A percentile compares a stretch with the other conserved stretches of the same genome.
These are phyloP conservation scores for Teunomyces cretensis DNA, from an alignment of 805 yeast genomes.

Conservation along the genomic window DNA sequence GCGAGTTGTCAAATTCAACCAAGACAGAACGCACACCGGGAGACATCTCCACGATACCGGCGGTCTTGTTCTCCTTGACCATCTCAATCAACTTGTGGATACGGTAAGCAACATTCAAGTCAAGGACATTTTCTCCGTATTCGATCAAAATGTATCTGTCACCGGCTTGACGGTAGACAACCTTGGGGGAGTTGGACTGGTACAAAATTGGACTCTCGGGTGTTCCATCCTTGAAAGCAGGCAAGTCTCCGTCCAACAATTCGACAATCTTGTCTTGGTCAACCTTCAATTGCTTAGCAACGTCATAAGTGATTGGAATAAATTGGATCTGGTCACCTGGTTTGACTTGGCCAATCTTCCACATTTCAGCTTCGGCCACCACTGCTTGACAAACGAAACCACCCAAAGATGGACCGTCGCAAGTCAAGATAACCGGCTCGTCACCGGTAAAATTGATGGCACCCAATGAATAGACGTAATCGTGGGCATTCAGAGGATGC, in stretches of 20 bases:
- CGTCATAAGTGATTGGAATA: constrained; percentile 68
- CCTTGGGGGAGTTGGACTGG: constrained; percentile 58
- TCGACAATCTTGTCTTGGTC: constrained; percentile 59
- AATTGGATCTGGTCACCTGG: constrained; percentile 88
- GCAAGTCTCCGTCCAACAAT: constrained; percentile 43
- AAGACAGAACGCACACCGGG: constrained; percentile 95
- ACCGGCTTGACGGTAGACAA: constrained; percentile 94
- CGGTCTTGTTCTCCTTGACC: constrained; percentile 62
- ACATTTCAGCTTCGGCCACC: constrained; percentile 92
- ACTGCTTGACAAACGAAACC: constrained; percentile 98
- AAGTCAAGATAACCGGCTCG: constrained; percentile 94
- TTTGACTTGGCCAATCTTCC: constrained; percentile 97
- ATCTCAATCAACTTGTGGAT: constrained; percentile 77
- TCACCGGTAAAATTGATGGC: constrained; percentile 98
- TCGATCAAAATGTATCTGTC: constrained; percentile 90
- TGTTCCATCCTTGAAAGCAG: constrained; percentile 24
- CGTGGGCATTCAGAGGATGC: constrained; percentile 98
- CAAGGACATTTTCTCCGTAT: constrained; percentile 87
- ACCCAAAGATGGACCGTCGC: constrained; percentile 97
- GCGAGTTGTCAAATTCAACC: constrained; percentile 72
- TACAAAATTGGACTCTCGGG: constrained; percentile 73
- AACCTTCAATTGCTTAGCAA: constrained; percentile 63
- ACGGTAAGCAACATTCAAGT: constrained; percentile 80
- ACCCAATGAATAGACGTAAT: constrained; percentile 93
- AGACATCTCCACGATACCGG: constrained; percentile 92